A percentile compares a stretch with the other conserved stretches of the same genome.
Conservation (phyloP, 768 basidiomycete species). For the Rhodotorula taiwanensis region DNA sequence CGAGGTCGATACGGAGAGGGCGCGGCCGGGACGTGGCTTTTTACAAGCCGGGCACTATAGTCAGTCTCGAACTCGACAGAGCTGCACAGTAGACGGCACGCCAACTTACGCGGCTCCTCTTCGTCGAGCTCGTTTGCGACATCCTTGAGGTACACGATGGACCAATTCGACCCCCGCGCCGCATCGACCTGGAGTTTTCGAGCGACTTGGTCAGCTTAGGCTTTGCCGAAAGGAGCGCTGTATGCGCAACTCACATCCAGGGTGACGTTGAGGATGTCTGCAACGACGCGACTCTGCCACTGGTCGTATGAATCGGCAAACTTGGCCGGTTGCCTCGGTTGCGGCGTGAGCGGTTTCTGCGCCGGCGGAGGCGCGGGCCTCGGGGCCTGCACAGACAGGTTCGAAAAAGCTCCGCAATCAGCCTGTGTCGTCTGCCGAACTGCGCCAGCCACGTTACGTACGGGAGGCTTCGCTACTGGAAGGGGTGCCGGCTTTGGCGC, state of each 20-base stretch:
- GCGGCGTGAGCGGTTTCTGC: constrained; percentile 14
- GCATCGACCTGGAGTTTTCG: constrained; percentile 52
- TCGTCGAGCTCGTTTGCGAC: constrained; percentile 61
- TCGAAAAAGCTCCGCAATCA: no score
- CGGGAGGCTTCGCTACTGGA: neutral
- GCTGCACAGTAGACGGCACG: no score
- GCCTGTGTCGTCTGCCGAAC: neutral
- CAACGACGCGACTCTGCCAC: constrained; percentile 72
- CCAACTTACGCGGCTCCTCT: constrained; percentile 48
- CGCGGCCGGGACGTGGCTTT: constrained; percentile 15
- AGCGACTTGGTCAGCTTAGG: neutral
- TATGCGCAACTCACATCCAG: constrained; percentile 58
- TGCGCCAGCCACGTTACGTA: neutral
- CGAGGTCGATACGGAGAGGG: constrained; percentile 52
- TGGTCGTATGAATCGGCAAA: constrained; percentile 50
- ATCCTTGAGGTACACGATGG: constrained; percentile 74
- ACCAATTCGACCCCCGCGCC: constrained; percentile 59
- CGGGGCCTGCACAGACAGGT: neutral
- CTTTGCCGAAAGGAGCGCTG: constrained; percentile 12
- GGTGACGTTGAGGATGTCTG: constrained; percentile 66
- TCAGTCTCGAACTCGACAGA: no score
- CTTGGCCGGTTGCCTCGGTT: constrained; percentile 44
- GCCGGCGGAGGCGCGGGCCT: neutral
- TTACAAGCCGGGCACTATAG: no score
- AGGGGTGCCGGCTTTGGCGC: neutral